Evolutionary conservation across 352 stramenopile genomes (phyloP).

Genomic region (Globisporangium takayamanum): DNA sequence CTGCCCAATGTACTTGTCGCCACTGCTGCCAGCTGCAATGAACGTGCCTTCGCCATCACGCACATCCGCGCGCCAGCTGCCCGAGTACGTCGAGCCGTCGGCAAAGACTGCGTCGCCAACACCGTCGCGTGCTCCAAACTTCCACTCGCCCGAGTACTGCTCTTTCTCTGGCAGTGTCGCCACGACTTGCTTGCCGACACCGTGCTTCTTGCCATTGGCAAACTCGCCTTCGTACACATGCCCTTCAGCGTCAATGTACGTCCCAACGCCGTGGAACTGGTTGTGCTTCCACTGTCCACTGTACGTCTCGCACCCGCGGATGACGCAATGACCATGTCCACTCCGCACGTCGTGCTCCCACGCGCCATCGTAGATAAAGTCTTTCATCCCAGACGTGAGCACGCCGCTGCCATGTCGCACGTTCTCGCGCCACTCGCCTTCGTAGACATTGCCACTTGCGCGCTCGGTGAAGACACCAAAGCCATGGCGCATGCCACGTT

Average conservation of each 20-base stretch:
- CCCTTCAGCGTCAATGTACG: conserved; percentile 77
- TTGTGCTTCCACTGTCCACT: conserved; percentile 65
- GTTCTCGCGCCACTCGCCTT: conserved; percentile 62
- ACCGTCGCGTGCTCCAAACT: conserved; percentile 42
- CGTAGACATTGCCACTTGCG: conserved; percentile 57
- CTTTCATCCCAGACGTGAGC: conserved; percentile 58
- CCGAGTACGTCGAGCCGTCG: conserved; percentile 53
- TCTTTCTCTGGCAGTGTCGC: conserved; percentile 18
- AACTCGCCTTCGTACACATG: conserved; percentile 84
- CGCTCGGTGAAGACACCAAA: conserved; percentile 59
- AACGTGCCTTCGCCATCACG: conserved; percentile 64
- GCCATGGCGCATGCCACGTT: conserved; percentile 35
- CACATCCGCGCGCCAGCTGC: conserved; percentile 44
- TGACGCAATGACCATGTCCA: conserved; percentile 71
- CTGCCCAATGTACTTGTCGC: conserved; percentile 68
- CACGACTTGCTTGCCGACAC: conserved; percentile 46
- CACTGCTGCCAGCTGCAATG: conserved; percentile 7
- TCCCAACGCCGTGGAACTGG: conserved; percentile 71
- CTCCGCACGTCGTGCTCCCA: conserved; percentile 53
- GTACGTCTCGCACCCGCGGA: conserved; percentile 69
- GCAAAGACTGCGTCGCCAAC: conserved; percentile 47
- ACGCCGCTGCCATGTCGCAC: conserved; percentile 55
- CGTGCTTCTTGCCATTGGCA: conserved; percentile 62
- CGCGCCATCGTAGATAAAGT: conserved; percentile 80
- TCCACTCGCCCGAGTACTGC: conserved; percentile 64